A percentile compares a stretch with the other conserved stretches of the same genome.
Evolutionary conservation across 2,329 filamentous ascomycete species (phyloP).

Genomic region (Calonectria pteridis): DNA sequence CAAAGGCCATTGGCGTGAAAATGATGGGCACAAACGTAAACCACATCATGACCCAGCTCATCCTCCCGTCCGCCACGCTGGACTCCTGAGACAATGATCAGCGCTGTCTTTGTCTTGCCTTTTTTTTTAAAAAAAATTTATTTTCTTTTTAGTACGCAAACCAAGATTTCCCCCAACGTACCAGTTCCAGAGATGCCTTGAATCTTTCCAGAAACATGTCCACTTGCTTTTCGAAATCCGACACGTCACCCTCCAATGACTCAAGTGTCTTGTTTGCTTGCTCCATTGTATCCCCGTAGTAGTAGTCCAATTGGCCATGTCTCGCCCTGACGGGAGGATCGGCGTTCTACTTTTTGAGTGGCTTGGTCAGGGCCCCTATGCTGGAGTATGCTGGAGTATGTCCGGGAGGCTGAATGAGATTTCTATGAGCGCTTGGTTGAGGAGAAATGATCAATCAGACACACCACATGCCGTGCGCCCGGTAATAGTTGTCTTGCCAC

Average conservation of each 20-base stretch:
- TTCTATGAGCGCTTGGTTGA: conserved; percentile 14
- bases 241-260: conserved; percentile 11
- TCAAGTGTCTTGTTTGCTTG: not conserved
- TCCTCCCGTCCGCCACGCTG: conserved; percentile 12
- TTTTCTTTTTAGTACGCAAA: too few relatives aligned
- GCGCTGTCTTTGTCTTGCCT: not conserved
- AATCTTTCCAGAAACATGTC: conserved; percentile 21
- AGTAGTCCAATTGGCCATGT: not conserved
- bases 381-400: conserved; percentile 10
- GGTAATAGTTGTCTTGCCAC: not conserved
- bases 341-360: conserved; percentile 13
- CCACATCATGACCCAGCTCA: conserved; percentile 27
- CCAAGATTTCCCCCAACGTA: not conserved
- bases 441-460: conserved; percentile 8
- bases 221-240: conserved; percentile 9
- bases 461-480: conserved; percentile 12
- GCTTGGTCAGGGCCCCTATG: not conserved
- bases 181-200: conserved; percentile 13
- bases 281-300: not conserved
- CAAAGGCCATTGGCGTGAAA: conserved; percentile 21
- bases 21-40: conserved; percentile 22
- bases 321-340: not conserved
- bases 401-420: conserved; percentile 14
- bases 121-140: not conserved
- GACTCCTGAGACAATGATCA: not conserved